phyloP scores from a whole-genome alignment of 441 rosid species.

The California macrophylla region DNA sequence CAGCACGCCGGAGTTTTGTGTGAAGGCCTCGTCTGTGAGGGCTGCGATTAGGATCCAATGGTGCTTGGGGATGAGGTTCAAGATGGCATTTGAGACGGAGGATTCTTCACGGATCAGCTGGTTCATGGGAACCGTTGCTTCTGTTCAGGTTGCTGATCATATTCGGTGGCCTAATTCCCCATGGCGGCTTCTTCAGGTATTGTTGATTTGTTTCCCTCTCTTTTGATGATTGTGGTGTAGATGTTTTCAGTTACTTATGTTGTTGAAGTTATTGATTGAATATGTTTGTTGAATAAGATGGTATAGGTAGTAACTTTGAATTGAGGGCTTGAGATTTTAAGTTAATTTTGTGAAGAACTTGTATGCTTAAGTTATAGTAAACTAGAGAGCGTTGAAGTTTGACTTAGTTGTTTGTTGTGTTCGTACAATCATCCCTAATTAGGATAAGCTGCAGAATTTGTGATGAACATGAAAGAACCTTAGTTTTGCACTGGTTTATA shows the following conservation, averaged over 20 bases:
- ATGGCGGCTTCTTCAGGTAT: slow-evolving; percentile 87
- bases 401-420: background rate
- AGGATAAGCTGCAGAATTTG: background rate
- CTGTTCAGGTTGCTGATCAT: slow-evolving; percentile 70
- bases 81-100: slow-evolving; percentile 92
- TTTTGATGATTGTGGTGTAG: background rate
- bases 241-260: background rate
- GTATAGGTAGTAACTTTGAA: background rate
- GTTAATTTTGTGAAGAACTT: background rate
- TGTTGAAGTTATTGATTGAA: too few relatives aligned
- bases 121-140: slow-evolving; percentile 87
- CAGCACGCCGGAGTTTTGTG: slow-evolving; percentile 71
- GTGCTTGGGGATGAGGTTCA: slow-evolving; percentile 89
- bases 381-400: background rate
- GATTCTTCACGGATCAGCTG: slow-evolving; percentile 91
- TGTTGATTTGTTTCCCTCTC: background rate
- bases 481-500: background rate
- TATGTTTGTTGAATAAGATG: too few relatives aligned
- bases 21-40: slow-evolving; percentile 53
- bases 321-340: too few relatives aligned
- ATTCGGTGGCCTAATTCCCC: slow-evolving; percentile 83
- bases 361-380: background rate
- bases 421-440: background rate
- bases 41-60: slow-evolving; percentile 70
- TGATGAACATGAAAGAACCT: background rate